These are phyloP conservation scores for Nannochloropsis gaditana DNA, from an alignment of 108 stramenopile species.

Conservation along the genomic window DNA sequence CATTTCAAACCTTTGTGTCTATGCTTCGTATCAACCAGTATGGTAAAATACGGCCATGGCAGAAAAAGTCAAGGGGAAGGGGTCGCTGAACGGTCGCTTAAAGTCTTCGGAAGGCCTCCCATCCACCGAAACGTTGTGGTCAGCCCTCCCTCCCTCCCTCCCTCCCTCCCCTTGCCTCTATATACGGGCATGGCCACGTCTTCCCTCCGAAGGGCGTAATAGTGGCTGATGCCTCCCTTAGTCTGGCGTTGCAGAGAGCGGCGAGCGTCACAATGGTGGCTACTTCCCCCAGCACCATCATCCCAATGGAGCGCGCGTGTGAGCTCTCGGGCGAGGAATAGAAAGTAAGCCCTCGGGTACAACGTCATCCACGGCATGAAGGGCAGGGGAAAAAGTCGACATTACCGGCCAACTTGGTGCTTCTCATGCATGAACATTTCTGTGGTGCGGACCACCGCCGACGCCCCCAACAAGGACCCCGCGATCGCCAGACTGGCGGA, in stretches of 20 bases:
- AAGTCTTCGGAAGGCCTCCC: background rate
- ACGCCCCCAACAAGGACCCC: constrained; percentile 25
- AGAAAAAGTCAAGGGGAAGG: background rate
- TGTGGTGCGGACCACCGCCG: constrained; percentile 34
- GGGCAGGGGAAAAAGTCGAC: constrained; percentile 24
- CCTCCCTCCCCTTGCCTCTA: background rate
- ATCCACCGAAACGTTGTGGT: too few species aligned
- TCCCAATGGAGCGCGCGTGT: too few species aligned
- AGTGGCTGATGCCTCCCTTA: too few species aligned
- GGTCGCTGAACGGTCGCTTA: background rate
- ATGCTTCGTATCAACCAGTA: too few species aligned
- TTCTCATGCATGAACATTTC: constrained; percentile 44
- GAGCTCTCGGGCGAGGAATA: too few species aligned
- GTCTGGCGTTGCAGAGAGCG: too few species aligned
- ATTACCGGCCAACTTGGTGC: constrained; percentile 33
- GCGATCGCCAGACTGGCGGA: background rate
- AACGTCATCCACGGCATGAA: too few species aligned
- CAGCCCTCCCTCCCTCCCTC: background rate
- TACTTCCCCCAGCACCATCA: too few species aligned
- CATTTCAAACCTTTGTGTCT: too few species aligned
- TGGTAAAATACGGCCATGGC: too few species aligned
- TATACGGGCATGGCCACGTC: constrained; percentile 13
- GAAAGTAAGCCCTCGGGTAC: too few species aligned
- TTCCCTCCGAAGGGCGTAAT: background rate
- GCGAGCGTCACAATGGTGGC: too few species aligned